These are phyloP conservation scores for Xylaria sp. DNA, from an alignment of 2,329 filamentous ascomycete species.

Conservation along the genomic window DNA sequence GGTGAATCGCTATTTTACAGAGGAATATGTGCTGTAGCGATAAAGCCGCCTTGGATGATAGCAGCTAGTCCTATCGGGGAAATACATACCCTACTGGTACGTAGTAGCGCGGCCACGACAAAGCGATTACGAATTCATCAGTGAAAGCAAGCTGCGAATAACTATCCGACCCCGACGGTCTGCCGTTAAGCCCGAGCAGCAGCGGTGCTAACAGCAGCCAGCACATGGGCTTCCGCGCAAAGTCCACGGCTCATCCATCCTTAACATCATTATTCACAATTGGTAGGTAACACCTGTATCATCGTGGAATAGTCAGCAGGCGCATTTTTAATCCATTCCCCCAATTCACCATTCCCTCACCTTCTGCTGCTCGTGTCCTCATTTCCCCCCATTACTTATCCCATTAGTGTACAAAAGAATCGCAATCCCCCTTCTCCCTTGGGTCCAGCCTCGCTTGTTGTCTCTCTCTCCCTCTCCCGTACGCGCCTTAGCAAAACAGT, in stretches of 20 bases:
- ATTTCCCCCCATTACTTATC: conserved; percentile 19
- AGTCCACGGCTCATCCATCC: conserved; percentile 13
- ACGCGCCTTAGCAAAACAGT: conserved; percentile 2
- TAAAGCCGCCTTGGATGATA: no score
- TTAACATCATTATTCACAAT: background rate
- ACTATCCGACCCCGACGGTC: conserved; percentile 29
- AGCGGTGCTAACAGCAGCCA: background rate
- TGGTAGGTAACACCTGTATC: background rate
- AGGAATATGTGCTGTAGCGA: no score
- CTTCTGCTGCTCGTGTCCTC: background rate
- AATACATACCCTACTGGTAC: background rate
- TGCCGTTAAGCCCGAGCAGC: conserved; percentile 37
- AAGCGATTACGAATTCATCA: conserved; percentile 37
- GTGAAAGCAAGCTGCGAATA: conserved; percentile 24
- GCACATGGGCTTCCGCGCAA: conserved; percentile 20
- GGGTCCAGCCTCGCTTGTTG: background rate
- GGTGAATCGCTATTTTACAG: no score
- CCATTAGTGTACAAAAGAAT: conserved; percentile 36
- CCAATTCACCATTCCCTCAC: background rate
- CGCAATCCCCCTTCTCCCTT: conserved; percentile 20
- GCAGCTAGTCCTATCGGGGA: no score
- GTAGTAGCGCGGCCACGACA: conserved; percentile 32
- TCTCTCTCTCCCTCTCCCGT: background rate
- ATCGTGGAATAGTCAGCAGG: conserved; percentile 29
- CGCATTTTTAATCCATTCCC: conserved; percentile 25